phyloP scores from a whole-genome alignment of 1,284 basidiomycete genomes.

The Prillingera fragicola region DNA sequence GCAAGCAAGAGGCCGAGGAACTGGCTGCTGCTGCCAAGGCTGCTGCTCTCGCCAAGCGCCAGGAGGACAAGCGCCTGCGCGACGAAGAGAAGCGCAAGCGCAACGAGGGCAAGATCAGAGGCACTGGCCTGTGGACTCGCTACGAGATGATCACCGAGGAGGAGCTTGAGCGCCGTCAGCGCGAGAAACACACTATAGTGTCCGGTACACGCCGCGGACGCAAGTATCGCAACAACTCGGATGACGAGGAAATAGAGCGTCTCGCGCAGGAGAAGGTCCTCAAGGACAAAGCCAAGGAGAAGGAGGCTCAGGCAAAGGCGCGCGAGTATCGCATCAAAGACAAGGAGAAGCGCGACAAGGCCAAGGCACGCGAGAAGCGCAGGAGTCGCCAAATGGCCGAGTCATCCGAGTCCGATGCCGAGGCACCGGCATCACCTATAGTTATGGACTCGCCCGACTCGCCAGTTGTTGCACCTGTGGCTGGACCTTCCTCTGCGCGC shows the following conservation, averaged over 20 bases:
- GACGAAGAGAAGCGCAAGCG: slow-evolving; percentile 26
- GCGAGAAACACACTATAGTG: slow-evolving; percentile 24
- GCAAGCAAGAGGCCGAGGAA: slow-evolving; percentile 6
- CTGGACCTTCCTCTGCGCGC: too few relatives aligned
- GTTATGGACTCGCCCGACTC: too few relatives aligned
- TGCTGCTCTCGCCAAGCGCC: slow-evolving; percentile 17
- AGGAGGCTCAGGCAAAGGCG: not conserved
- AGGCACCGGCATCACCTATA: too few relatives aligned
- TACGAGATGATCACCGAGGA: slow-evolving; percentile 33
- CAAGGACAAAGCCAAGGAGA: slow-evolving; percentile 4
- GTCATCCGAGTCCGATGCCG: too few relatives aligned
- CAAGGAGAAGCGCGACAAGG: not conserved
- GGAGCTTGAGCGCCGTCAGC: slow-evolving; percentile 23
- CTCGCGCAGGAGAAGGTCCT: slow-evolving; percentile 10
- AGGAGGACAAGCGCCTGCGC: slow-evolving; percentile 15
- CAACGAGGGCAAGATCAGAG: slow-evolving; percentile 32
- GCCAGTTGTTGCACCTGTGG: too few relatives aligned
- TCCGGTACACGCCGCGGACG: slow-evolving; percentile 36
- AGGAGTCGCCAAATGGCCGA: not conserved
- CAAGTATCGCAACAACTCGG: slow-evolving; percentile 13
- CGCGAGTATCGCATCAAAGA: too few relatives aligned
- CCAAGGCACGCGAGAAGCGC: not conserved
- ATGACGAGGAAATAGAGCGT: slow-evolving; percentile 18
- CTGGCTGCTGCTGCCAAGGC: slow-evolving; percentile 3
- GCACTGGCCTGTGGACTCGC: slow-evolving; percentile 34